Conservation (phyloP, 1,284 basidiomycete species). For the Tilletia setariae region DNA sequence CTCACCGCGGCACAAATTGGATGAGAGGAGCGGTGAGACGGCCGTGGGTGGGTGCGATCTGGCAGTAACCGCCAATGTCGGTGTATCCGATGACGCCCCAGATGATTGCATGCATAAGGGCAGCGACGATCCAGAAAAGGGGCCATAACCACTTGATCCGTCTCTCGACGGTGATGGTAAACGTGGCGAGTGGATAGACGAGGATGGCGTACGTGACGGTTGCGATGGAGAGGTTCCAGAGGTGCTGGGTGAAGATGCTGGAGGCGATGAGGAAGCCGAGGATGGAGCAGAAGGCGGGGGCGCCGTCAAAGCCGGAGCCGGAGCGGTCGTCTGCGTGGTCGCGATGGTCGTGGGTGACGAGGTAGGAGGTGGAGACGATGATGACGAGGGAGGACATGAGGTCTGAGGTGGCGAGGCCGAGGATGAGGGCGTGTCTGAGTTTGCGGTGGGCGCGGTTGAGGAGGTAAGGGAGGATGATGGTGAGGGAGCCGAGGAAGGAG, state of each 20-base stretch:
- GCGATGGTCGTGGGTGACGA: constrained; percentile 17
- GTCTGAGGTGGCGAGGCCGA: constrained; percentile 45
- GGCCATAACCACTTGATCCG: constrained; percentile 43
- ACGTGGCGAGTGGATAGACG: constrained; percentile 38
- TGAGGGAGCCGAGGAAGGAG: constrained; percentile 35
- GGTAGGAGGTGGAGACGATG: constrained; percentile 9
- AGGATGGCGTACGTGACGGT: constrained; percentile 48
- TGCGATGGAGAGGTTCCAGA: constrained; percentile 46
- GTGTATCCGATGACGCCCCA: constrained; percentile 34
- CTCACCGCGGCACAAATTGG: constrained; percentile 33
- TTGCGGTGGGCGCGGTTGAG: constrained; percentile 34
- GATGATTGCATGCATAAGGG: constrained; percentile 33
- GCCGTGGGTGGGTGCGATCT: constrained; percentile 22
- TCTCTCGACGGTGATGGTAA: constrained; percentile 38
- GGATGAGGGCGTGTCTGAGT: constrained; percentile 41
- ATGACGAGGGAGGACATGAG: constrained; percentile 23
- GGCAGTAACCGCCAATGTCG: constrained; percentile 41
- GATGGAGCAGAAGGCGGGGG: constrained; percentile 29
- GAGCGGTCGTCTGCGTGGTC: neutral
- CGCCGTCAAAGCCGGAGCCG: neutral
- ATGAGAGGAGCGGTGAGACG: constrained; percentile 35
- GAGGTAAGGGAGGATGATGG: constrained; percentile 44
- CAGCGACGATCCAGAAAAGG: constrained; percentile 35
- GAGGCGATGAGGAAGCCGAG: constrained; percentile 35
- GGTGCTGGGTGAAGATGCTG: constrained; percentile 43